Percentiles rank a stretch among this genome's conserved stretches.
Conservation (phyloP, 768 basidiomycete species). For the Boletus reticuloceps region DNA sequence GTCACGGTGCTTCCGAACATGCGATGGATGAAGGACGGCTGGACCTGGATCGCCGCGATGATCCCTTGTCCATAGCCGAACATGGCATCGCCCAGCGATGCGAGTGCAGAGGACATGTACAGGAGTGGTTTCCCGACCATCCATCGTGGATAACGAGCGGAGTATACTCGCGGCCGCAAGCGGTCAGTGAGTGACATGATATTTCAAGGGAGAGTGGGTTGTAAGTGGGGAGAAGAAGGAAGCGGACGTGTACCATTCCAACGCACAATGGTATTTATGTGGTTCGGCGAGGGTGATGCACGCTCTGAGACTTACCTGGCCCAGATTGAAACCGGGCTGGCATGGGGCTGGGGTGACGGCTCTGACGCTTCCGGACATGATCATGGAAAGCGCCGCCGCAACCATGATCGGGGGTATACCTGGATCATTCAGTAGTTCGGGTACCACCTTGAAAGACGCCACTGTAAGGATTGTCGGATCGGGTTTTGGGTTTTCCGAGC, state of each 20-base stretch:
- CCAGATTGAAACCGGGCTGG: conserved; percentile 19
- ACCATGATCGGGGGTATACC: neutral
- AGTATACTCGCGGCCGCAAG: conserved; percentile 39
- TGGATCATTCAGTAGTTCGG: no score
- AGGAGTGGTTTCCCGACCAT: conserved; percentile 49
- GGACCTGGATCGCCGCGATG: conserved; percentile 50
- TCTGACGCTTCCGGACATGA: neutral
- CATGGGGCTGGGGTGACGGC: neutral
- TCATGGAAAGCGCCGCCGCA: neutral
- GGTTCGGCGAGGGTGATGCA: neutral
- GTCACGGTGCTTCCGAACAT: conserved; percentile 49
- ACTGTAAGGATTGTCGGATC: no score
- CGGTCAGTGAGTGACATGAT: conserved; percentile 26
- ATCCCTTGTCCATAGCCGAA: conserved; percentile 56
- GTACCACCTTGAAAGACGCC: no score
- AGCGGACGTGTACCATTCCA: neutral
- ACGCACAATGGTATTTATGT: conserved; percentile 23
- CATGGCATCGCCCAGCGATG: conserved; percentile 56
- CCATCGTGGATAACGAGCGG: conserved; percentile 50
- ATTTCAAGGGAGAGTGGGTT: conserved; percentile 10
- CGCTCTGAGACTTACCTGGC: conserved; percentile 17
- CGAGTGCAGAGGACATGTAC: conserved; percentile 49
- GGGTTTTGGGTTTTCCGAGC: neutral
- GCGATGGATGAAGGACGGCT: conserved; percentile 48
- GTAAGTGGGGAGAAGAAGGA: neutral